phyloP scores from a whole-genome alignment of 805 yeast genomes.

The Tanozyma kutaoensis region DNA sequence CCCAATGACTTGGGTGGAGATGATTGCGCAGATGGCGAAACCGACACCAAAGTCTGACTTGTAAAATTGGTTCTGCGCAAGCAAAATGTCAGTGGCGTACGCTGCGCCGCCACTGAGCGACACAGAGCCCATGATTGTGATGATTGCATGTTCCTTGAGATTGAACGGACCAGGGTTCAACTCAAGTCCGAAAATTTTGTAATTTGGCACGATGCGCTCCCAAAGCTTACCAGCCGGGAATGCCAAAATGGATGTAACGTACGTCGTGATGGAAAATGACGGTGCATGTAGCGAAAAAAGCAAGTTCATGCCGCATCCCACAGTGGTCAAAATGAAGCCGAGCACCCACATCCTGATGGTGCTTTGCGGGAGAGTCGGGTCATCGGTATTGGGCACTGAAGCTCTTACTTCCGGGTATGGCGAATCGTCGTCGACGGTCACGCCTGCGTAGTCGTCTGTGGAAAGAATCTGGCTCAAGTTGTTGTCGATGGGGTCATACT shows the following conservation, averaged over 20 bases:
- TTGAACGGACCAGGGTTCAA: slow-evolving; percentile 54
- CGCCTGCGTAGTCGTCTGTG: slow-evolving; percentile 7
- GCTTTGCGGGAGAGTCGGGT: slow-evolving; percentile 33
- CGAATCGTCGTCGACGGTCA: slow-evolving; percentile 8
- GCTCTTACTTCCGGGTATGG: slow-evolving; percentile 62
- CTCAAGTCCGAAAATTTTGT: slow-evolving; percentile 16
- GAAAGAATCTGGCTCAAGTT: slow-evolving; percentile 5
- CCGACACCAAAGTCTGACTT: slow-evolving; percentile 35
- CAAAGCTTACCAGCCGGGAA: slow-evolving; percentile 46
- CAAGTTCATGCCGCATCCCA: slow-evolving; percentile 47
- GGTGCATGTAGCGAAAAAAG: slow-evolving; percentile 50
- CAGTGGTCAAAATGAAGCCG: slow-evolving; percentile 34
- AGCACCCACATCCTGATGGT: slow-evolving; percentile 44
- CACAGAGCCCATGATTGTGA: slow-evolving; percentile 41
- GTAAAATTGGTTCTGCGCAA: slow-evolving; percentile 39
- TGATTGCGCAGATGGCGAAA: slow-evolving; percentile 35
- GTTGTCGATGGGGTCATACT: slow-evolving; percentile 7
- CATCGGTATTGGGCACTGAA: slow-evolving; percentile 40
- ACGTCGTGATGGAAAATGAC: slow-evolving; percentile 32
- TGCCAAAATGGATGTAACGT: slow-evolving; percentile 46
- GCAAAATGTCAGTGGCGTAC: slow-evolving; percentile 43
- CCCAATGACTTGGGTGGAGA: slow-evolving; percentile 53
- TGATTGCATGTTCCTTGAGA: slow-evolving; percentile 46
- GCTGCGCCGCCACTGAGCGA: slow-evolving; percentile 31
- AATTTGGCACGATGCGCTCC: slow-evolving; percentile 23